A percentile compares a stretch with the other conserved stretches of the same genome.
These are phyloP conservation scores for Fusarium protoensiforme DNA, from an alignment of 2,329 filamentous ascomycete genomes.

Conservation along the genomic window DNA sequence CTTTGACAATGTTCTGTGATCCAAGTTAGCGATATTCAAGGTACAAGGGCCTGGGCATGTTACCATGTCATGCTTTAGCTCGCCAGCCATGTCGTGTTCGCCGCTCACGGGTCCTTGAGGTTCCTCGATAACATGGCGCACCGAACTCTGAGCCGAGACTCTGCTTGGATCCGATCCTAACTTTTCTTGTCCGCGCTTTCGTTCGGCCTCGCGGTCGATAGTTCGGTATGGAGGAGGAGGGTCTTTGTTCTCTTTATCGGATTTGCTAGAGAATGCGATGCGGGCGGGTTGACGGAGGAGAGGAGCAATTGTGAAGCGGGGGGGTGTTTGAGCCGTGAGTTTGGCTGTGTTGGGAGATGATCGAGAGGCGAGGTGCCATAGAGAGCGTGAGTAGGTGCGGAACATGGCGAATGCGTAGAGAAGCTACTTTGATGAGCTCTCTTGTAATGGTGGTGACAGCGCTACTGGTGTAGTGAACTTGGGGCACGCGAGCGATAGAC, in stretches of 20 bases:
- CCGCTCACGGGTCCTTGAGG: conserved; percentile 3
- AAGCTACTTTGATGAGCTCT: neutral
- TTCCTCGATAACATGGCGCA: conserved; percentile 60
- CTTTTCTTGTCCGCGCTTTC: conserved; percentile 62
- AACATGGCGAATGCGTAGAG: conserved; percentile 42
- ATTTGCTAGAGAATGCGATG: conserved; percentile 41
- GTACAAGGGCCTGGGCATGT: conserved; percentile 38
- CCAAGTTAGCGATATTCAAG: conserved; percentile 1
- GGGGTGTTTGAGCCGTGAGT: conserved; percentile 1
- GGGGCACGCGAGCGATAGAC: conserved; percentile 4
- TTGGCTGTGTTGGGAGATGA: conserved; percentile 1
- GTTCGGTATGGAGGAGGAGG: conserved; percentile 39
- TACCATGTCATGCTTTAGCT: conserved; percentile 66
- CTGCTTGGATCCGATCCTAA: conserved; percentile 69
- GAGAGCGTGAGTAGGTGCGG: conserved; percentile 39
- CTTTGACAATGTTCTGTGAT: conserved; percentile 69
- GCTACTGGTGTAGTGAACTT: neutral
- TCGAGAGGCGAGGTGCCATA: conserved; percentile 38
- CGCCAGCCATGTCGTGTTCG: conserved; percentile 45
- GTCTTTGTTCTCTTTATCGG: conserved; percentile 24
- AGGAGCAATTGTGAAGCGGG: conserved; percentile 17
- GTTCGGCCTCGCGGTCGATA: conserved; percentile 68
- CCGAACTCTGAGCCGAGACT: conserved; percentile 69
- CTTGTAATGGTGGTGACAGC: neutral
- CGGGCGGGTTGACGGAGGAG: conserved; percentile 27